Evolutionary conservation across 129 eudicot species (phyloP), one percentile per base, ranked within the genome.

Genomic region (Apium graveolens): DNA sequence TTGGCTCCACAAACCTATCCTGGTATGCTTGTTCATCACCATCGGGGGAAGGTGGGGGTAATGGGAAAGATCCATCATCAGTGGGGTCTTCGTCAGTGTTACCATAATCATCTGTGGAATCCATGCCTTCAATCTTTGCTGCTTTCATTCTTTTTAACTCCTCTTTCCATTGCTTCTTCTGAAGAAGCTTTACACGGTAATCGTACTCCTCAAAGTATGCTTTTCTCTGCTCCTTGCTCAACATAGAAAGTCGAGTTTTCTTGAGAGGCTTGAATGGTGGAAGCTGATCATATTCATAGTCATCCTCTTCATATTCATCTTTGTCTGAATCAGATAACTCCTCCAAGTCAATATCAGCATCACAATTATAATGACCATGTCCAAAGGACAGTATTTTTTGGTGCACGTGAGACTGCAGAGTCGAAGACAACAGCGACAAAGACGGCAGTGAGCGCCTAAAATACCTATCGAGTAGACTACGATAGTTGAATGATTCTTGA

Each of bases 11-110:
- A 80, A 90, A 91, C 6, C 96, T 88, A 87, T 91, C 90, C 6
- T 96, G 78, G 77, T 90, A 86, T 3, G 92, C 93, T 0, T 97
- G 93, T 66, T 84, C n/a, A n/a, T n/a, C n/a, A n/a, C n/a, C 87
- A 65, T 94, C 97, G 12, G 91, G 88, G 4, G 98, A 89, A 17
- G 92, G 97, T 16, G 98, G 98, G 1, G 97, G 98, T 79, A 91
- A 55, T 6, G 98, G 97, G 66, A 91, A 96, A 21, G 93, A 90
- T 18, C 91, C 93, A 0, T 86, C 97, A 24, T 81, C 78, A 75
- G 82, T 91, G n/a, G 79, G 82, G 31, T 94, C 98, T 62, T 88
- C 98, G 13, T 89, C 96, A 4, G 55, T 3, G 38, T 65, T 11
- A 65, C 16, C 34, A 29, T 65, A 3, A 65, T 29, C 38, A 26